A percentile compares a stretch with the other conserved stretches of the same genome.
phyloP scores from a whole-genome alignment of 2,329 filamentous ascomycete species.

The Orbilia javanica region DNA sequence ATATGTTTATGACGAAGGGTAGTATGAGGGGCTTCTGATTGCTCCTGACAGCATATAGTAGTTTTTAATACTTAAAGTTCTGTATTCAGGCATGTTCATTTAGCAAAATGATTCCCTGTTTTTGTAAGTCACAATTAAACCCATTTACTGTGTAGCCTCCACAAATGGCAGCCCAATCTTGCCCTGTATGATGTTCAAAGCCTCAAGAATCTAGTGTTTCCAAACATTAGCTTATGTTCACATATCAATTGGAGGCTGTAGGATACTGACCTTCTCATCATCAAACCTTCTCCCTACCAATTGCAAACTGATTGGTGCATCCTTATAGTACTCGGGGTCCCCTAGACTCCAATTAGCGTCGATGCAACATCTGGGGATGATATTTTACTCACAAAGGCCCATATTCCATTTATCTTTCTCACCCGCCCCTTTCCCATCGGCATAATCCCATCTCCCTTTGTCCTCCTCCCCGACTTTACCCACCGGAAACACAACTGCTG shows the following conservation, averaged over 20 bases:
- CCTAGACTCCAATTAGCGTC: constrained; percentile 11
- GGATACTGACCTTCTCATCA: constrained; percentile 64
- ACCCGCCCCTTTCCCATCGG: not conserved
- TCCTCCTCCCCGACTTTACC: constrained; percentile 68
- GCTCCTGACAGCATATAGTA: not conserved
- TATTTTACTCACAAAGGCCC: constrained; percentile 33
- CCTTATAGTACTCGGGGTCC: constrained; percentile 64
- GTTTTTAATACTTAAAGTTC: too few relatives aligned
- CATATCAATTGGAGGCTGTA: not conserved
- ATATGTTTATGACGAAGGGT: constrained; percentile 24
- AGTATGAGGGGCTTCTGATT: not conserved
- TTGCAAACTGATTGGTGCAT: constrained; percentile 66
- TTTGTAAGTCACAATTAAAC: not conserved
- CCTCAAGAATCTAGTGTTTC: constrained; percentile 34
- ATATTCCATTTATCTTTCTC: constrained; percentile 45
- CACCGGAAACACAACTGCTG: constrained; percentile 73
- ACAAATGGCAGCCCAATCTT: constrained; percentile 34
- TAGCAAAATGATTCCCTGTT: not conserved
- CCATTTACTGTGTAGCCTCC: constrained; percentile 3
- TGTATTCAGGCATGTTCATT: not conserved
- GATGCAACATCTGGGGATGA: not conserved
- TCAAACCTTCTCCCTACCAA: constrained; percentile 63
- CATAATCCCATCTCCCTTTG: constrained; percentile 39
- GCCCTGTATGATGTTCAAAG: constrained; percentile 40
- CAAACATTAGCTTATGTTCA: not conserved